Conservation (phyloP, 768 basidiomycete genomes). For the Hygrocybe punicea region DNA sequence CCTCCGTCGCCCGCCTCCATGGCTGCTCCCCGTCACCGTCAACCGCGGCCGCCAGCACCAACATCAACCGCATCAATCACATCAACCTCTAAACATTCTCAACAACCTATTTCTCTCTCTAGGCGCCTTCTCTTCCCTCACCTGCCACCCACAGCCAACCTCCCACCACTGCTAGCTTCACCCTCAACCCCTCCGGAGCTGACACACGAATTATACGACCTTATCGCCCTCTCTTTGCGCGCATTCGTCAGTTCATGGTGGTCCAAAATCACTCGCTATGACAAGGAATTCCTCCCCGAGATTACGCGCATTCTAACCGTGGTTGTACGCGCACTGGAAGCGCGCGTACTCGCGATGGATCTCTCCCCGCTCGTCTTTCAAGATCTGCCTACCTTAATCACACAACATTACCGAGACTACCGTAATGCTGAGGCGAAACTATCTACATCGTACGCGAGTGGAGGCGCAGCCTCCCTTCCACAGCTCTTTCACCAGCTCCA, state of each 20-base stretch:
- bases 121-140: conserved; percentile 65
- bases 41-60: conserved; percentile 14
- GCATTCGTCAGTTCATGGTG: conserved; percentile 85
- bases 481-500: conserved; percentile 78
- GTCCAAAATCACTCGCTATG: conserved; percentile 76
- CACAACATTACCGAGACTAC: conserved; percentile 78
- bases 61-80: conserved; percentile 14
- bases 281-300: conserved; percentile 77
- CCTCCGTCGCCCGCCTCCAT: conserved; percentile 11
- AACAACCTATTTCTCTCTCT: conserved; percentile 40
- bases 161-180: conserved; percentile 54
- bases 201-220: conserved; percentile 68
- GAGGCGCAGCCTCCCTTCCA: conserved; percentile 58
- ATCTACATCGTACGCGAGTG: conserved; percentile 66
- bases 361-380: conserved; percentile 58
- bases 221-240: conserved; percentile 74
- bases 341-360: conserved; percentile 52
- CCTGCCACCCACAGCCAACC: conserved; percentile 35
- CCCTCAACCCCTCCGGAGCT: conserved; percentile 50
- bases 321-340: conserved; percentile 59
- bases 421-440: conserved; percentile 61
- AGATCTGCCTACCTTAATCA: conserved; percentile 61
- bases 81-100: conserved; percentile 21
- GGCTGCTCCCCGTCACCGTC: conserved; percentile 22
- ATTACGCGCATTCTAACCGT: conserved; percentile 56